Evolutionary conservation across 2,329 filamentous ascomycete species (phyloP).

Genomic region (Bretziella fagacearum): DNA sequence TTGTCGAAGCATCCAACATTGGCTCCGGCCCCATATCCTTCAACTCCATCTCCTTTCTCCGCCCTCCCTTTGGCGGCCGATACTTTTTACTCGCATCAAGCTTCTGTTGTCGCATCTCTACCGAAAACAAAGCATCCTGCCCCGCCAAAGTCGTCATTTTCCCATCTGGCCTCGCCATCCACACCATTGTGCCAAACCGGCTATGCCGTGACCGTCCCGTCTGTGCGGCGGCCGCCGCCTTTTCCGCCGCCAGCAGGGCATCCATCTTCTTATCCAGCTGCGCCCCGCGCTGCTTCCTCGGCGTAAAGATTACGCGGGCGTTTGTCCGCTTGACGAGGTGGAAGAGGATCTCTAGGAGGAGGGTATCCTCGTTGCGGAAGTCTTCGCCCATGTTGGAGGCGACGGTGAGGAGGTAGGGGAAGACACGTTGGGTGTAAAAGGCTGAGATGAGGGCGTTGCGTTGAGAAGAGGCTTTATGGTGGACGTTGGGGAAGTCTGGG

Average conservation of each 20-base stretch:
- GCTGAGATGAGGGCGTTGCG: conserved; percentile 75
- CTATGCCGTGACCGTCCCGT: conserved; percentile 77
- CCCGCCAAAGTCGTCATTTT: conserved; percentile 78
- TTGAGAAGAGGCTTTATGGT: conserved; percentile 48
- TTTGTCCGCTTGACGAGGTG: conserved; percentile 84
- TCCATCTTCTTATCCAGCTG: conserved; percentile 58
- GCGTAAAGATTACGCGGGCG: conserved; percentile 68
- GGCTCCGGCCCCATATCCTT: conserved; percentile 63
- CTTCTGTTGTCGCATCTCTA: conserved; percentile 58
- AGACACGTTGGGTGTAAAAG: conserved; percentile 80
- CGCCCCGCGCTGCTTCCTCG: conserved; percentile 51
- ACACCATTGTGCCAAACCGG: conserved; percentile 92
- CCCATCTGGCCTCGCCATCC: conserved; percentile 75
- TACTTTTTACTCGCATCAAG: conserved; percentile 86
- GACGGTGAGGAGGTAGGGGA: conserved; percentile 68
- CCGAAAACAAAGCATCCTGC: conserved; percentile 64
- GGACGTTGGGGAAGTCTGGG: conserved; percentile 63
- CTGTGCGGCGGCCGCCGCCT: conserved; percentile 59
- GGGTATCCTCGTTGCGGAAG: conserved; percentile 73
- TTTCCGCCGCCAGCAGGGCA: conserved; percentile 62
- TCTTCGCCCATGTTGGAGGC: conserved; percentile 89
- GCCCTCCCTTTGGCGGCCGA: conserved; percentile 55
- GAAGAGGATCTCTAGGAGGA: conserved; percentile 83
- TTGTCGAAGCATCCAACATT: conserved; percentile 54
- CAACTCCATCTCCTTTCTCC: conserved; percentile 44